phyloP scores from a whole-genome alignment of 176 grass and related monocot species.

The Oryza coarctata region DNA sequence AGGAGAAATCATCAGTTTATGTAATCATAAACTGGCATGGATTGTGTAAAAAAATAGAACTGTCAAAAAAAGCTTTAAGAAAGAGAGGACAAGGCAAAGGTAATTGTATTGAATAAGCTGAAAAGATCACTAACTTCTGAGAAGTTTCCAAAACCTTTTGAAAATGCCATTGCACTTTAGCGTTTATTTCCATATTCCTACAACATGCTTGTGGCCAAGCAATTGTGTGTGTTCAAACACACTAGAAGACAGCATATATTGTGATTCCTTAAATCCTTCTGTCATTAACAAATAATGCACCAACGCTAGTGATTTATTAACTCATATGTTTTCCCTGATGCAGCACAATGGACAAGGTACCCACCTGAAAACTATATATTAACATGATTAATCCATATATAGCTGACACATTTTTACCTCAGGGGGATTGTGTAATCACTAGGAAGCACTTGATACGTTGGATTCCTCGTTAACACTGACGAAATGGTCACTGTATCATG shows the following conservation, averaged over 20 bases:
- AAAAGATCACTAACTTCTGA: background rate
- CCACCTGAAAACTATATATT: background rate
- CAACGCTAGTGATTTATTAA: background rate
- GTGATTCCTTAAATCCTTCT: background rate
- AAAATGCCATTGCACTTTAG: background rate
- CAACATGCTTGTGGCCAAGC: background rate
- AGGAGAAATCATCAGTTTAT: background rate
- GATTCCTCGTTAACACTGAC: slow-evolving; percentile 39
- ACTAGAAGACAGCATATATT: background rate
- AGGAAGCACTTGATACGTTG: slow-evolving; percentile 35
- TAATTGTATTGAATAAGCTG: background rate
- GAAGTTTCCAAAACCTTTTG: background rate
- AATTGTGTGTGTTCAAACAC: background rate
- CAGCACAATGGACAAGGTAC: background rate
- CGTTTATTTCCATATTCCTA: background rate
- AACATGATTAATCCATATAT: background rate
- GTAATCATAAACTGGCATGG: slow-evolving; percentile 10
- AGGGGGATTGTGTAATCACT: slow-evolving; percentile 41
- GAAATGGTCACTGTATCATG: slow-evolving; percentile 37
- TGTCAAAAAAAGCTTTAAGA: background rate
- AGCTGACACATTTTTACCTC: slow-evolving; percentile 46
- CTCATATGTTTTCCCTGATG: slow-evolving; percentile 34
- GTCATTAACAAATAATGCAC: slow-evolving; percentile 6
- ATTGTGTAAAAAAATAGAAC: background rate
- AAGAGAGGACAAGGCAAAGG: background rate